These are phyloP conservation scores for Babesia bigemina DNA, from an alignment of 169 alveolate genomes.

Conservation along the genomic window DNA sequence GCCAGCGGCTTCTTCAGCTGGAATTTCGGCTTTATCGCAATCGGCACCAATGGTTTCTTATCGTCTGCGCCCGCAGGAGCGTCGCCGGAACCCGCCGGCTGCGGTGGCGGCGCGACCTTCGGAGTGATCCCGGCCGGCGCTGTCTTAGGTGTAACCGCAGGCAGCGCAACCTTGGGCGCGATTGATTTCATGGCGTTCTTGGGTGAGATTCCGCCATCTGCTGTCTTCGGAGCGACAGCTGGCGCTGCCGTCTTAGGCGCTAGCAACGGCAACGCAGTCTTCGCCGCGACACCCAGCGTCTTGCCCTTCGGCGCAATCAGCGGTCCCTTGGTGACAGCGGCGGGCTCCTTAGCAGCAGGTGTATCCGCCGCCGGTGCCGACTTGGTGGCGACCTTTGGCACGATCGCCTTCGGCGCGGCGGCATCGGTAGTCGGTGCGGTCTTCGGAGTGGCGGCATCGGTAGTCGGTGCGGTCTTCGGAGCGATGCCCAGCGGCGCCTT, in stretches of 20 bases:
- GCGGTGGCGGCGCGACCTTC: background rate
- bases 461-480: background rate
- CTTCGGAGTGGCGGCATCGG: background rate
- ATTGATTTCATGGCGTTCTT: too few relatives aligned
- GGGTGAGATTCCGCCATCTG: background rate
- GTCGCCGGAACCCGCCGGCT: constrained; percentile 1
- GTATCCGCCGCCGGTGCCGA: background rate
- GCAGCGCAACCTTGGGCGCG: background rate
- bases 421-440: background rate
- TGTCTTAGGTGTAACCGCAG: background rate
- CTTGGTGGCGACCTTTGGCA: background rate
- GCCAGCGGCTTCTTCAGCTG: constrained; percentile 59
- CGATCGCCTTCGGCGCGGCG: background rate
- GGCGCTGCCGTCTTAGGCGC: constrained; percentile 15
- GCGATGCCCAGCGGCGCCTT: background rate
- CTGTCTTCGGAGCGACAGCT: background rate
- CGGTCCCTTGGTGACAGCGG: background rate
- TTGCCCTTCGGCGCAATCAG: constrained; percentile 9
- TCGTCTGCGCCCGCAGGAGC: constrained; percentile 21
- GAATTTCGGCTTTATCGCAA: constrained; percentile 52
- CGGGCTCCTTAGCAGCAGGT: too few relatives aligned
- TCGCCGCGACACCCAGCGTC: constrained; percentile 22
- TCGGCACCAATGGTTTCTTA: constrained; percentile 52
- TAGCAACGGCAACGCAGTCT: constrained; percentile 14
- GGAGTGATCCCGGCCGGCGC: background rate